Base-by-base conservation (phyloP, 179 eudicot species). In the Spergularia azorica region DNA sequence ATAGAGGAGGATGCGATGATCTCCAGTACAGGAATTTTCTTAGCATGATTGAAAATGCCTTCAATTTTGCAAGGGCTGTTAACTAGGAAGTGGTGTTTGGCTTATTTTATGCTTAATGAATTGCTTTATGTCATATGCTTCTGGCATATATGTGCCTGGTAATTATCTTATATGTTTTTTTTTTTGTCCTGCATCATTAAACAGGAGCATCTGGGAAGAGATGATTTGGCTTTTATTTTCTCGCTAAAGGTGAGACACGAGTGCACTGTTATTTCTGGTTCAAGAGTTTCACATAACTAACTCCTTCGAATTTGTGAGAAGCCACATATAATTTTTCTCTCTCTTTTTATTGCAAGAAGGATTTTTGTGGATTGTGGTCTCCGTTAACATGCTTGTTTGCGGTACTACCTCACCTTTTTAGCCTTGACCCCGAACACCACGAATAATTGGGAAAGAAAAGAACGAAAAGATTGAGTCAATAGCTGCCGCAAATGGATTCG, bases 161-260 rank as follows among this genome's bases (percentile, higher is more conserved):
- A 26, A 58, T 6, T 51, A 54, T 13, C 10, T 51, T 48, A 58
- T 32, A 41, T 39, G 52, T 9, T 66, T 68, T 36, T 36, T 36
- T 36, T 36, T n/a, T 64, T 66, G 39, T 70, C 36, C 59, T 61
- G 56, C 70, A n/a, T 77, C 54, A 59, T 74, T 67, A 20, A 63
- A 70, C 93, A 95, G 99, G 98, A 90, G 77, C 99, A 95, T 84
- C 87, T 90, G 63, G 82, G 83, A 79, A 93, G 94, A 79, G 99
- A 95, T 86, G 94, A 95, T 82, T 85, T 82, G 52, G 89, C 99
- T 51, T 95, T 93, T 74, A 72, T 88, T 72, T 95, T 95, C 81
- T 93, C 98, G 6, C 84, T 95, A 36, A 95, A 93, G 98, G 99
- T 89, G 79, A 81, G 83, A 80, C 76, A 41, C 16, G 48, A 50